Base-by-base conservation (phyloP, 495 filamentous ascomycete species). In the Aspergillus ostianus region DNA sequence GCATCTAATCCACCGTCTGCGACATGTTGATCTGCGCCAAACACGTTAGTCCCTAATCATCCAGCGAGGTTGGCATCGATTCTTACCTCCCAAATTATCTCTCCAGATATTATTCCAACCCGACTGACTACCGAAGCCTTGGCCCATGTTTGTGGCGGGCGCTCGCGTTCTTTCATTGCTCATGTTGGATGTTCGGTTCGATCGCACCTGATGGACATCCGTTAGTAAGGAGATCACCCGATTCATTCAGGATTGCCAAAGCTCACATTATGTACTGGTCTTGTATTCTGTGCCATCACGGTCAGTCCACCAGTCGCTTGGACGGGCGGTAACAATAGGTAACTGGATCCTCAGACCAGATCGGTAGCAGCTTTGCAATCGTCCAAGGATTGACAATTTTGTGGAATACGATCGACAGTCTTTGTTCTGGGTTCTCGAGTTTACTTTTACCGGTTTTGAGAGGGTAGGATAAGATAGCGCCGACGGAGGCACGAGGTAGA, bases 101-200 rank as follows among this genome's bases (percentile, higher is more conserved):
- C 81, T 78, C 87, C 87, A 91, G 20, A 90, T 89, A 36, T 67
- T 77, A 20, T 73, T 80, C 75, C 84, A 85, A 73, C 80, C 81
- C 19, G 74, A 64, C 46, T 77, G 79, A 54, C 74, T 69, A 70
- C 75, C 69, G 68, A 83, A 79, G 36, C 77, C 68, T 41, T 74
- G 75, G 52, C 77, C 68, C 67, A 82, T 71, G 51, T 66, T 68
- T 29, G 53, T 67, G 57, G 78, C 73, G n/a, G 68, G 63, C 45
- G 70, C 65, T 41, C 75, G 73, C 26, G 71, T 51, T 58, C 73
- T 70, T 36, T 82, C 78, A 47, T 61, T 67, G 64, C 68, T 63
- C 63, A 82, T 77, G 60, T 74, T 79, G 53, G 65, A 57, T 30
- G 63, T 56, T 52, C 73, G 72, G 62, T 67, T 77, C 12, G 74